Percentiles rank a stretch among this genome's conserved stretches.
These are phyloP conservation scores for Lachnellula arida DNA, from an alignment of 2,329 filamentous ascomycete genomes.

Conservation along the genomic window DNA sequence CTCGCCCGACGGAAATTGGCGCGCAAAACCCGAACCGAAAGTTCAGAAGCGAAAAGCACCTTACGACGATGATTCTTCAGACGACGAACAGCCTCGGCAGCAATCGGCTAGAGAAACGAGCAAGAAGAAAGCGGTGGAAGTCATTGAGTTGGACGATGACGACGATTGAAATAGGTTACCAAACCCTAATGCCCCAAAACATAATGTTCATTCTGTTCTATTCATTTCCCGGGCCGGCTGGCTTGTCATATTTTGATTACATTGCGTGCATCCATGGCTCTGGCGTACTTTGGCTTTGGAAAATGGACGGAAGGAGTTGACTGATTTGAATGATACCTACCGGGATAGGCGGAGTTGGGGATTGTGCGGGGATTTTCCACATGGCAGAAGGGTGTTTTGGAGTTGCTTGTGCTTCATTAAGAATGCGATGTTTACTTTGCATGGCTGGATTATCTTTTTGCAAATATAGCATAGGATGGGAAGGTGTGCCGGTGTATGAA, in stretches of 20 bases:
- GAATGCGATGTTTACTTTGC: neutral
- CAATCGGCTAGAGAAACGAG: neutral
- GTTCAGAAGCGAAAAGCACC: slow-evolving; percentile 15
- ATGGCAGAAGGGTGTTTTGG: neutral
- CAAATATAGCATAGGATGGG: too few species aligned
- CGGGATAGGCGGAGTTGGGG: neutral
- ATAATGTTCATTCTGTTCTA: too few species aligned
- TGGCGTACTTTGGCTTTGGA: neutral
- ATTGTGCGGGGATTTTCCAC: neutral
- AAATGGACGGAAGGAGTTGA: too few species aligned
- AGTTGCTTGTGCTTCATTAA: neutral
- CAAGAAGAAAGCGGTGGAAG: slow-evolving; percentile 13
- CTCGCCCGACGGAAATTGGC: slow-evolving; percentile 61
- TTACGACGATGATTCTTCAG: slow-evolving; percentile 14
- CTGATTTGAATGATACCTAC: too few species aligned
- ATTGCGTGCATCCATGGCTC: neutral
- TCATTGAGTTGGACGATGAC: slow-evolving; percentile 28
- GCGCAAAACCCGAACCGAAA: slow-evolving; percentile 39
- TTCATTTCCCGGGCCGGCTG: too few species aligned
- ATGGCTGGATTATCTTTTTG: neutral
- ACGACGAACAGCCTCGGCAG: slow-evolving; percentile 3
- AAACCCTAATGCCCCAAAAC: neutral
- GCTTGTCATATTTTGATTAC: neutral
- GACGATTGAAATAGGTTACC: slow-evolving; percentile 15
- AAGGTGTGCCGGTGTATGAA: too few species aligned